phyloP scores from a whole-genome alignment of 164 flowering plant species.

The Umbilicus rupestris region DNA sequence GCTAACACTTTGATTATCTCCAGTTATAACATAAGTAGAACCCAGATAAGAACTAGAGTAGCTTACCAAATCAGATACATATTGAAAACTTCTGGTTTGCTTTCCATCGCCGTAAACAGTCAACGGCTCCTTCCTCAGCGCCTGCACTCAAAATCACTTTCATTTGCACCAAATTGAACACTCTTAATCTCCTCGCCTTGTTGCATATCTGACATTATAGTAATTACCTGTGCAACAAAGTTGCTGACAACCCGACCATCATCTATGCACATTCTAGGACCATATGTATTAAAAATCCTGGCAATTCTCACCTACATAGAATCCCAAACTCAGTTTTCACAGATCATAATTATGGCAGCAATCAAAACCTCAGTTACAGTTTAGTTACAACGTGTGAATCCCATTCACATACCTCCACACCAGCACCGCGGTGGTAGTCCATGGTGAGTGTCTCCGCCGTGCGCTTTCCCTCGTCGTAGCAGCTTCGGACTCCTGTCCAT shows the following conservation, averaged over 20 bases:
- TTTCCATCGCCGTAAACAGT: slow-evolving; percentile 97
- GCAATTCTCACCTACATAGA: slow-evolving; percentile 82
- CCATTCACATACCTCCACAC: slow-evolving; percentile 36
- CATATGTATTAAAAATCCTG: slow-evolving; percentile 90
- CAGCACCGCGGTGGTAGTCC: slow-evolving; percentile 85
- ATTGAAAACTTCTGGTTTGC: slow-evolving; percentile 97
- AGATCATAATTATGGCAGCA: not conserved
- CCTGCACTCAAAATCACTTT: slow-evolving; percentile 33
- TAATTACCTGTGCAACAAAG: slow-evolving; percentile 86
- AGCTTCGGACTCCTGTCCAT: slow-evolving; percentile 80
- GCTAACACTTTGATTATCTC: not conserved
- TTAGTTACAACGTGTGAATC: not conserved
- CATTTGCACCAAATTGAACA: not conserved
- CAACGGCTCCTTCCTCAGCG: slow-evolving; percentile 85
- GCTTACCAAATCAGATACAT: slow-evolving; percentile 85
- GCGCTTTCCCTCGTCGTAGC: slow-evolving; percentile 81
- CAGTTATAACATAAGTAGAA: not conserved
- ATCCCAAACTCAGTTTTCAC: not conserved
- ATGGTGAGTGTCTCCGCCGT: slow-evolving; percentile 79
- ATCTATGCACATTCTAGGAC: slow-evolving; percentile 94
- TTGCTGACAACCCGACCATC: slow-evolving; percentile 99
- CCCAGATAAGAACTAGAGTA: not conserved
- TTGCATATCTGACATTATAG: not conserved
- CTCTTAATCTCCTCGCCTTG: not conserved
- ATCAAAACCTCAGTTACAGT: not conserved